Evolutionary conservation across 1,139 yeast species (phyloP), one percentile per base, ranked within the genome.

Genomic region (Waltiozyma sp.): DNA sequence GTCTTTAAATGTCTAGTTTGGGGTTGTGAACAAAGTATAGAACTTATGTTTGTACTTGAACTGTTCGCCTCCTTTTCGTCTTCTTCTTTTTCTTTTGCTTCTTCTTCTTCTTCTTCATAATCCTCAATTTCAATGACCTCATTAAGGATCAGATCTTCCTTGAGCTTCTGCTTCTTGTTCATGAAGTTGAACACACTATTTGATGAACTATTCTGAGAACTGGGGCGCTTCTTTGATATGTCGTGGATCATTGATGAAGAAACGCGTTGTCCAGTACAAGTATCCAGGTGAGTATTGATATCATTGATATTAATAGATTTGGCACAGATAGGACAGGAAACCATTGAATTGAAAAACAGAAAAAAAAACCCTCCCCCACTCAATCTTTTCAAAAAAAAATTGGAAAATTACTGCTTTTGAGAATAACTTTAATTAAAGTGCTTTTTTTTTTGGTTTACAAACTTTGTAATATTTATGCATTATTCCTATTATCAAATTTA

Each of bases 251-350:
- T n/a, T n/a, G n/a, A 15, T 35, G 23, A 16, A 11, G 8, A 8
- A 13, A 24, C 13, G 15, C 37, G 39, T 37, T 13, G 50, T 49
- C 24, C 19, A 24, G 51, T 51, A 47, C 60, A 50, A 14, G 39
- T 24, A 28, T 57, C 61, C 13, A 57, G 35, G 38, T 57, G 61
- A n/a, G 47, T 40, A 40, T 57, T 57, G 19, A 57, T 54, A 37
- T 40, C 41, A 1, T 46, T 43, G 13, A 56, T 41, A 2, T 52
- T 19, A 2, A 56, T 47, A 1, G 41, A 21, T n/a, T 45, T 47
- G 0, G 47, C 51, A 41, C 61, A 57, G 1, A 55, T 54, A 0
- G 61, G 61, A 45, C 61, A 57, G 21, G 38, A 42, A 2, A 57
- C 59, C 57, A 54, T 54, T 11, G 8, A 21, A 21, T 8, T 21